Base-by-base conservation (phyloP, 2,329 filamentous ascomycete species). In the Bipolaris gigantea region DNA sequence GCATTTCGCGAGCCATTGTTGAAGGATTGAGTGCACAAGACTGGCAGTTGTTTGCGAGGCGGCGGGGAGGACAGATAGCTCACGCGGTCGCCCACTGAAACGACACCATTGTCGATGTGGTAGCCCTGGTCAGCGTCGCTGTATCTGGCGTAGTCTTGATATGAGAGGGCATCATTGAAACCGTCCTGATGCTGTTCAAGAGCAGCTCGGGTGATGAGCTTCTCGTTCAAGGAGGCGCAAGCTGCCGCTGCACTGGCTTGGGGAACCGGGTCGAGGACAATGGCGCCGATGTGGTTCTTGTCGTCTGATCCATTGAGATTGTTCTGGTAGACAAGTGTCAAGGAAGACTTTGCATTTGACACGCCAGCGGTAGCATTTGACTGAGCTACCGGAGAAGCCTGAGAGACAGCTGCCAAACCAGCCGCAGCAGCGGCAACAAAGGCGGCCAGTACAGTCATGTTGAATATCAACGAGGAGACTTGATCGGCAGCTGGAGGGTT, bases 261-360 rank as follows among this genome's bases (percentile, higher is more conserved):
- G 6, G 69, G 61, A 44, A 77, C 67, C 3, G 76, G 68, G 50
- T 81, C 80, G 38, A 83, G 68, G 7, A 83, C 66, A 39, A 83
- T 76, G 3, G 80, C 80, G 10, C 80, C 77, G 16, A 80, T 70
- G 61, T 83, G 81, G 56, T 83, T 82, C 23, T 65, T 71, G 66
- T 83, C 79, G 56, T 84, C 81, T 0, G 79, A 79, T 7, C 70
- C 73, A 61, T 84, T 84, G 21, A 83, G 70, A 36, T 83, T 83
- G 67, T 83, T 83, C 61, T 83, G 80, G 55, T 80, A 83, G 8
- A 83, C 63, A 6, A 83, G 69, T 0, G 79, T 81, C 48, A 83
- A 62, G 1, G 80, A 82, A 1, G 75, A 79, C 21, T 74, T 61
- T 2, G 64, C 64, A 34, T 72, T 73, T 2, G 67, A 64, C 2